phyloP scores from a whole-genome alignment of 2,329 filamentous ascomycete species.

The Emydomyces testavorans region DNA sequence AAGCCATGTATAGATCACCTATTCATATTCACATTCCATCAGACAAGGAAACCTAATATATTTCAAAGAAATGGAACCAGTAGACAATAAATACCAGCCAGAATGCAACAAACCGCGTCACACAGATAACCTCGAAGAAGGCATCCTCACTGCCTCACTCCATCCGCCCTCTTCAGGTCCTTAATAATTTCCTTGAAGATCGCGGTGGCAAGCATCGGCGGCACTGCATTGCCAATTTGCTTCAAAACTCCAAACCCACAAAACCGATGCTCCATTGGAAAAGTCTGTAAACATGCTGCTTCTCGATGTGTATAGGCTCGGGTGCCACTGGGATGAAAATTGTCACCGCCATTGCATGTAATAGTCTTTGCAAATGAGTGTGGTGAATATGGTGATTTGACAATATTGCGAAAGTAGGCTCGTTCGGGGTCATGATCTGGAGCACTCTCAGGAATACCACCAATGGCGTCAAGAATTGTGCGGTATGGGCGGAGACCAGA shows the following conservation, averaged over 20 bases:
- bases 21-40: no score
- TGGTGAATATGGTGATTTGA: slow-evolving; percentile 35
- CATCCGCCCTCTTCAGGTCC: slow-evolving; percentile 30
- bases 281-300: slow-evolving; percentile 57
- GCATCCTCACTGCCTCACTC: slow-evolving; percentile 1
- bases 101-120: no score
- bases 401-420: slow-evolving; percentile 20
- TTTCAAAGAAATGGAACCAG: no score
- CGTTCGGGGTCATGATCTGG: slow-evolving; percentile 34
- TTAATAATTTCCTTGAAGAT: slow-evolving; percentile 31
- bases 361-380: slow-evolving; percentile 47
- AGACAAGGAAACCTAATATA: no score
- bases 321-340: slow-evolving; percentile 54
- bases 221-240: slow-evolving; percentile 73
- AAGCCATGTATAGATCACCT: no score
- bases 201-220: slow-evolving; percentile 41
- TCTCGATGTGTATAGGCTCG: slow-evolving; percentile 57
- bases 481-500: slow-evolving; percentile 26
- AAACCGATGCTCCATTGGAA: slow-evolving; percentile 53
- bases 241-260: slow-evolving; percentile 32
- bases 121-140: no score
- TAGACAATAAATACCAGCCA: no score
- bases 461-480: slow-evolving; percentile 36
- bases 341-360: slow-evolving; percentile 50
- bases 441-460: slow-evolving; percentile 30